Evolutionary conservation across 805 yeast genomes (phyloP).

Genomic region (Kuraishia capsulata): DNA sequence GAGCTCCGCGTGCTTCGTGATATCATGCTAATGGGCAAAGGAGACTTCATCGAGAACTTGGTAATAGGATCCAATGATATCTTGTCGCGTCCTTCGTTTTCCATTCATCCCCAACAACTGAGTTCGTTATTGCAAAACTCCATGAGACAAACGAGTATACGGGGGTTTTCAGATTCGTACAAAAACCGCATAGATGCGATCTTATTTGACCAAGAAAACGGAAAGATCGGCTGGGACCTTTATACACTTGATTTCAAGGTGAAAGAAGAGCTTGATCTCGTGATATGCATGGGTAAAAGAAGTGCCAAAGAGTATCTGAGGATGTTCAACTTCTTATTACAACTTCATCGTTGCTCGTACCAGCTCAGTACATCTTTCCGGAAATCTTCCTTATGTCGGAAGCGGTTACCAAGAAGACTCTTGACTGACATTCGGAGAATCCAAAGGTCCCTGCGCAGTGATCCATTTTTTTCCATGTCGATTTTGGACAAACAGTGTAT

Average conservation of each 20-base stretch:
- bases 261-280: slow-evolving; percentile 35
- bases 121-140: slow-evolving; percentile 60
- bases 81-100: slow-evolving; percentile 53
- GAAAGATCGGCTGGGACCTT: slow-evolving; percentile 81
- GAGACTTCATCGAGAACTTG: slow-evolving; percentile 73
- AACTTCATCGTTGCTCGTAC: slow-evolving; percentile 53
- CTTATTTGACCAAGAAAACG: slow-evolving; percentile 62
- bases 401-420: slow-evolving; percentile 7
- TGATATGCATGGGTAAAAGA: slow-evolving; percentile 43
- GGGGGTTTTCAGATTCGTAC: slow-evolving; percentile 27
- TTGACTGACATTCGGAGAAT: slow-evolving; percentile 4
- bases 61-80: slow-evolving; percentile 43
- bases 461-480: slow-evolving; percentile 5
- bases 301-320: slow-evolving; percentile 56
- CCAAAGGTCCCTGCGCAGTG: not conserved
- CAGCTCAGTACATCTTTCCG: slow-evolving; percentile 35
- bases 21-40: slow-evolving; percentile 60
- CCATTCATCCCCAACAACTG: slow-evolving; percentile 56
- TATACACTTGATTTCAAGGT: slow-evolving; percentile 75
- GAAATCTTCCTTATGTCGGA: slow-evolving; percentile 12
- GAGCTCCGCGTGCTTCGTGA: slow-evolving; percentile 59
- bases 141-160: slow-evolving; percentile 42
- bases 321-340: slow-evolving; percentile 82
- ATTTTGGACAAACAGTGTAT: slow-evolving; percentile 10
- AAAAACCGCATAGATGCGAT: slow-evolving; percentile 70